Conservation (phyloP, 805 yeast species). For the Tetrapisispora iriomotensis region DNA sequence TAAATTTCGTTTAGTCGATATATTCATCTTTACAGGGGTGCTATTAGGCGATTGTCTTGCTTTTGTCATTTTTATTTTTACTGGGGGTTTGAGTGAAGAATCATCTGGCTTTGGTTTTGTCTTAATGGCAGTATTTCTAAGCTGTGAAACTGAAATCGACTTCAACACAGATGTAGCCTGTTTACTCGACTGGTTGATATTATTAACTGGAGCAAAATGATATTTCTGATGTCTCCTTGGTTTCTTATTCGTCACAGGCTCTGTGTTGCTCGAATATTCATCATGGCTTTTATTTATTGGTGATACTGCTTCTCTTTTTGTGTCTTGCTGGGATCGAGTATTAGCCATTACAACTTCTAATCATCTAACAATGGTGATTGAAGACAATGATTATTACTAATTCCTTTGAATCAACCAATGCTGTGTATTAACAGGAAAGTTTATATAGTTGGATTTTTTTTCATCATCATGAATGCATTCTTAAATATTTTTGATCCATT, state of each 20-base stretch:
- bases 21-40: slow-evolving; percentile 2
- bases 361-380: no score
- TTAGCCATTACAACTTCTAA: slow-evolving; percentile 1
- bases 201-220: slow-evolving; percentile 24
- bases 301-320: slow-evolving; percentile 2
- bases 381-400: no score
- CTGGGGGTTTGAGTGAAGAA: slow-evolving; percentile 2
- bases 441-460: no score
- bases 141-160: slow-evolving; percentile 25
- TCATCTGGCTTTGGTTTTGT: neutral
- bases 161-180: slow-evolving; percentile 10
- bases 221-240: slow-evolving; percentile 12
- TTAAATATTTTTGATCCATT: no score
- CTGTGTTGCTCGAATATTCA: slow-evolving; percentile 6
- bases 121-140: slow-evolving; percentile 15
- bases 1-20: neutral
- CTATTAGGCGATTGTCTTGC: neutral
- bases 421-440: no score
- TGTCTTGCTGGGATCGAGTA: slow-evolving; percentile 3
- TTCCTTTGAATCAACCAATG: no score
- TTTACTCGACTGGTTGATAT: slow-evolving; percentile 6
- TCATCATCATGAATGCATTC: no score
- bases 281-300: neutral
- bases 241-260: slow-evolving; percentile 4
- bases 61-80: neutral